Evolutionary conservation across 768 basidiomycete genomes (phyloP).

Genomic region (Clathrus columnatus): DNA sequence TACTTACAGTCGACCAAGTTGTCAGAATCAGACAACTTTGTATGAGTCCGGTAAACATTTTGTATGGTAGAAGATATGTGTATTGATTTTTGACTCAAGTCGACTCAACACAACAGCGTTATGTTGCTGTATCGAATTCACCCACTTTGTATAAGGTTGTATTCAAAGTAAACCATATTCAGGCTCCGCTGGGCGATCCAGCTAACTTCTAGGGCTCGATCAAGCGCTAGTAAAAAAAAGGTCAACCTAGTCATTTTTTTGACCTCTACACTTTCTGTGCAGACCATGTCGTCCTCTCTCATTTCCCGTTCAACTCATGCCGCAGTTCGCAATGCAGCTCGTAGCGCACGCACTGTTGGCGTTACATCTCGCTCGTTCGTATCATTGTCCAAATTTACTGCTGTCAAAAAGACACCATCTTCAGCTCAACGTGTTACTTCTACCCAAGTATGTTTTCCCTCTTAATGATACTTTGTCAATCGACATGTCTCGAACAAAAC

Average conservation of each 20-base stretch:
- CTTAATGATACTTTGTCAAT: constrained; percentile 11
- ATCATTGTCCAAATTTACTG: constrained; percentile 29
- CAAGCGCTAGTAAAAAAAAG: constrained; percentile 1
- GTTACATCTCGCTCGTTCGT: constrained; percentile 42
- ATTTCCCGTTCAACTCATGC: constrained; percentile 55
- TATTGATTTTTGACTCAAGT: too few species aligned
- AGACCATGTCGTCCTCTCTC: constrained; percentile 21
- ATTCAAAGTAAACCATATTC: too few species aligned
- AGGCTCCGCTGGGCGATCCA: too few species aligned
- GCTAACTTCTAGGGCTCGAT: too few species aligned
- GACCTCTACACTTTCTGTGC: not conserved
- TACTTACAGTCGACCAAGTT: too few species aligned
- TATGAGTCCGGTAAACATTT: too few species aligned
- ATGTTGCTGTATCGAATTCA: too few species aligned
- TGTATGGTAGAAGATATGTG: too few species aligned
- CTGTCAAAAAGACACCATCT: too few species aligned
- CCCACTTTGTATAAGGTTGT: too few species aligned
- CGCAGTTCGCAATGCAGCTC: constrained; percentile 54
- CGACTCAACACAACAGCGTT: too few species aligned
- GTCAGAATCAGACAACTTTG: too few species aligned
- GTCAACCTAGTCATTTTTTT: constrained; percentile 6
- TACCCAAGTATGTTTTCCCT: constrained; percentile 29
- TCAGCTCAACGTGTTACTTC: constrained; percentile 23
- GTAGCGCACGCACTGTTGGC: constrained; percentile 47
- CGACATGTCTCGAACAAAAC: constrained; percentile 4